A percentile compares a stretch with the other conserved stretches of the same genome.
Conservation (phyloP, 2,329 filamentous ascomycete genomes). For the Aspergillus eucalypticola region DNA sequence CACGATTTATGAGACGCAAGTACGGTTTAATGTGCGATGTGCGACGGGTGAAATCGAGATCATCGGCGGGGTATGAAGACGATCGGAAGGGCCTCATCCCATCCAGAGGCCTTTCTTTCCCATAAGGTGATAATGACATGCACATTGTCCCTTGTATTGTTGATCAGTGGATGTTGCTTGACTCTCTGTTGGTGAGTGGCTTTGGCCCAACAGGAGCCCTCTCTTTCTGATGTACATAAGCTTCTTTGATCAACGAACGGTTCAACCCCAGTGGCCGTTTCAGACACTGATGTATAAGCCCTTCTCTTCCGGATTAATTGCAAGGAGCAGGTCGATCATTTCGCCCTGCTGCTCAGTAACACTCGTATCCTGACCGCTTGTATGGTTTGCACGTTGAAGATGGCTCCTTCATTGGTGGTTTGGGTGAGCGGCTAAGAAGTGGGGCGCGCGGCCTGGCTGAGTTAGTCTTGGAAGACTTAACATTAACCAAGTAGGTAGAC, state of each 20-base stretch:
- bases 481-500: not conserved
- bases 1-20: slow-evolving; percentile 30
- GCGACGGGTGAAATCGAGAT: slow-evolving; percentile 20
- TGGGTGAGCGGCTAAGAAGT: not conserved
- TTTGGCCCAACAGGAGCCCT: slow-evolving; percentile 22
- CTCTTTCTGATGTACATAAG: slow-evolving; percentile 40
- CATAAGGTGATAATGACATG: slow-evolving; percentile 1
- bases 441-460: slow-evolving; percentile 3
- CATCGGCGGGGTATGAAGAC: slow-evolving; percentile 15
- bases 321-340: not conserved
- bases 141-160: slow-evolving; percentile 12
- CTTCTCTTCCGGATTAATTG: not conserved
- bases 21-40: slow-evolving; percentile 27
- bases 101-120: not conserved
- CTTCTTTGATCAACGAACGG: slow-evolving; percentile 25
- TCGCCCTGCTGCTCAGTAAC: not conserved
- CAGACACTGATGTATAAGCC: slow-evolving; percentile 15
- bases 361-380: not conserved
- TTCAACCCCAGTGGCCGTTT: slow-evolving; percentile 27
- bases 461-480: not conserved
- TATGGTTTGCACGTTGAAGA: not conserved
- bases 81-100: slow-evolving; percentile 4
- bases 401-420: not conserved
- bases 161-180: slow-evolving; percentile 16
- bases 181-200: slow-evolving; percentile 14